Percentiles rank a stretch among this genome's conserved stretches.
Evolutionary conservation across 805 yeast genomes (phyloP).

Genomic region (Brettanomyces bruxellensis): DNA sequence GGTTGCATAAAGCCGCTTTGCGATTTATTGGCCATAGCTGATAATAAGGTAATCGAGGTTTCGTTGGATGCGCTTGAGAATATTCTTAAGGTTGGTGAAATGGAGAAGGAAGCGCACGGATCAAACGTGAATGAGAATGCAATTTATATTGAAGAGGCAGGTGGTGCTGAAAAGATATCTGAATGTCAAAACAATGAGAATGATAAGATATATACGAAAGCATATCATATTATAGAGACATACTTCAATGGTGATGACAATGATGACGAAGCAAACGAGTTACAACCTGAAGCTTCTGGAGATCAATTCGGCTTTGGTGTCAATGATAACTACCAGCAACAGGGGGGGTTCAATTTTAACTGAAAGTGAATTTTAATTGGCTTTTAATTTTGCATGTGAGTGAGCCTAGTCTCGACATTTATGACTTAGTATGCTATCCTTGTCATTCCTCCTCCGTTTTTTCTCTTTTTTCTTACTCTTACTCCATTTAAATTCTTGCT

Average conservation of each 20-base stretch:
- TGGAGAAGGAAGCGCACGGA: slow-evolving; percentile 73
- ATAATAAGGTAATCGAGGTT: slow-evolving; percentile 86
- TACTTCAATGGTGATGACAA: slow-evolving; percentile 81
- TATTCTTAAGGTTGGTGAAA: slow-evolving; percentile 88
- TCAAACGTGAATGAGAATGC: slow-evolving; percentile 76
- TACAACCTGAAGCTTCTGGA: slow-evolving; percentile 66
- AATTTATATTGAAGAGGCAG: slow-evolving; percentile 91
- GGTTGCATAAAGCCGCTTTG: slow-evolving; percentile 97
- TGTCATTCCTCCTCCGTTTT: background rate
- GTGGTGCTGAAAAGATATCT: slow-evolving; percentile 94
- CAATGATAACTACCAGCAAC: slow-evolving; percentile 33
- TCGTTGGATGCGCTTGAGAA: slow-evolving; percentile 93
- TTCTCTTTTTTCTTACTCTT: background rate
- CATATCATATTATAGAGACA: slow-evolving; percentile 81
- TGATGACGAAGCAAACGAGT: slow-evolving; percentile 55
- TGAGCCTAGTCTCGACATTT: background rate
- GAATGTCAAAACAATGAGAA: slow-evolving; percentile 88
- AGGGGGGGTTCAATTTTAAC: slow-evolving; percentile 42
- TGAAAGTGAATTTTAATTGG: slow-evolving; percentile 4
- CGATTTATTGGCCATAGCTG: slow-evolving; percentile 82
- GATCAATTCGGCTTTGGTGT: slow-evolving; percentile 86
- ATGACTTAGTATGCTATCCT: background rate
- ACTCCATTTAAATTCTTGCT: background rate
- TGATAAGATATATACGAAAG: slow-evolving; percentile 86
- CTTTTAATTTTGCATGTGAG: background rate